Evolutionary conservation across 805 yeast genomes (phyloP).

Genomic region (Nakazawaea molendinolei): DNA sequence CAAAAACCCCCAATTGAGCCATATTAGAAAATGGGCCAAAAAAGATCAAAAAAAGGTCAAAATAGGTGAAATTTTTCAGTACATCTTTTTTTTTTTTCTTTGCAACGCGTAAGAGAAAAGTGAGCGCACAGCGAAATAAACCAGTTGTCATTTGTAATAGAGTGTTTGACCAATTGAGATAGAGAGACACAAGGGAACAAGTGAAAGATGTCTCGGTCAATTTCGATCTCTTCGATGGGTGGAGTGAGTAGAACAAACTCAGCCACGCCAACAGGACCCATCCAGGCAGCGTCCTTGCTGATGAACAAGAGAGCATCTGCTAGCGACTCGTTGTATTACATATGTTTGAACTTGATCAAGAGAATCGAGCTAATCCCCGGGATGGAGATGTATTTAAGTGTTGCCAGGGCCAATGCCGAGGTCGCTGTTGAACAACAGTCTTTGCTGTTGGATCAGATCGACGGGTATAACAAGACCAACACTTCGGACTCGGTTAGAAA

Average conservation of each 20-base stretch:
- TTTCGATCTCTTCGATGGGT: conserved; percentile 18
- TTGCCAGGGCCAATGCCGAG: conserved; percentile 63
- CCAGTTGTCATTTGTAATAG: too few species aligned
- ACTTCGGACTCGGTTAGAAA: conserved; percentile 1
- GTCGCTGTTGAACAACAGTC: conserved; percentile 71
- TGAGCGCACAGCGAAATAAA: too few species aligned
- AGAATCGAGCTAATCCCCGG: conserved; percentile 57
- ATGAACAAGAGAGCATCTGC: conserved; percentile 61
- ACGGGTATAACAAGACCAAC: conserved; percentile 10
- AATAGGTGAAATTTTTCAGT: not conserved
- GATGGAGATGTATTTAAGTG: conserved; percentile 57
- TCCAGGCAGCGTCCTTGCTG: conserved; percentile 34
- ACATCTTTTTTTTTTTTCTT: not conserved
- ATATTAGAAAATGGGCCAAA: too few species aligned
- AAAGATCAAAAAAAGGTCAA: too few species aligned
- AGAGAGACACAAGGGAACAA: too few species aligned
- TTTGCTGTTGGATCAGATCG: conserved; percentile 32
- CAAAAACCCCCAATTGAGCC: too few species aligned
- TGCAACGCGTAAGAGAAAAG: too few species aligned
- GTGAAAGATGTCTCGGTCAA: conserved; percentile 22
- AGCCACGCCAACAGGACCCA: conserved; percentile 36
- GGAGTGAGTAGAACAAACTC: conserved; percentile 6
- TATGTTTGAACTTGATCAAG: conserved; percentile 50
- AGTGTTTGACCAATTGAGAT: too few species aligned
- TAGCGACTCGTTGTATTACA: conserved; percentile 63